Conservation (phyloP, 345 rosid genomes). For the Lumnitzera racemosa region DNA sequence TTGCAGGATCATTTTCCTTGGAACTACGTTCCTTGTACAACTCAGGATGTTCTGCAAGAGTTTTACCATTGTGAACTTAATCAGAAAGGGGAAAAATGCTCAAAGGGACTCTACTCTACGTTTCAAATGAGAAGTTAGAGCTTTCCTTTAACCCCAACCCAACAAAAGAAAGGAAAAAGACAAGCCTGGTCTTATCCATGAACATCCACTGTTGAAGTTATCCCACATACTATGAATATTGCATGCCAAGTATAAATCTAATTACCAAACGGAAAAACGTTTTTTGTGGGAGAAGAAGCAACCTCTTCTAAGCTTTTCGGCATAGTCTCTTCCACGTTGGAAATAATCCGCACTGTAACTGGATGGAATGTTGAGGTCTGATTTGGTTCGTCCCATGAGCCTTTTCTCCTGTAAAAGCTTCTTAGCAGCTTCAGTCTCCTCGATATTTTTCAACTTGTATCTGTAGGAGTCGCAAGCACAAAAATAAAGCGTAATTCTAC, state of each 20-base stretch:
- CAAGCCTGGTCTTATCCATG: too few relatives aligned
- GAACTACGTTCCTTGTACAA: slow-evolving; percentile 64
- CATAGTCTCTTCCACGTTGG: slow-evolving; percentile 89
- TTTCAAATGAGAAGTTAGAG: neutral
- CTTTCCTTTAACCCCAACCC: too few relatives aligned
- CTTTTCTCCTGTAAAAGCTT: slow-evolving; percentile 94
- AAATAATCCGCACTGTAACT: slow-evolving; percentile 97
- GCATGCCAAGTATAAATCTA: too few relatives aligned
- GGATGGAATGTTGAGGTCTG: slow-evolving; percentile 74
- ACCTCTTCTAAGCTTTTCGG: slow-evolving; percentile 96
- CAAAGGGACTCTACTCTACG: too few relatives aligned
- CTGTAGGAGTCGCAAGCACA: slow-evolving; percentile 31
- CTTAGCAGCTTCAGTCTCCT: slow-evolving; percentile 98
- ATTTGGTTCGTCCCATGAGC: slow-evolving; percentile 61
- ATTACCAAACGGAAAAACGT: neutral
- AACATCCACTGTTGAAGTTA: too few relatives aligned
- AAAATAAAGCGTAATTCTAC: neutral
- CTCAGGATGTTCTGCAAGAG: slow-evolving; percentile 82
- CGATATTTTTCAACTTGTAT: slow-evolving; percentile 83
- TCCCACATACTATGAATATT: too few relatives aligned
- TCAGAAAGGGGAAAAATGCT: neutral
- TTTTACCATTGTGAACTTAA: neutral
- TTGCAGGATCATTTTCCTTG: slow-evolving; percentile 39
- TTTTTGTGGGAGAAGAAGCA: slow-evolving; percentile 1
- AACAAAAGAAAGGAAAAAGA: too few relatives aligned